Evolutionary conservation across 441 rosid genomes (phyloP), one percentile per base, ranked within the genome.

Genomic region (Croton laevigatus): DNA sequence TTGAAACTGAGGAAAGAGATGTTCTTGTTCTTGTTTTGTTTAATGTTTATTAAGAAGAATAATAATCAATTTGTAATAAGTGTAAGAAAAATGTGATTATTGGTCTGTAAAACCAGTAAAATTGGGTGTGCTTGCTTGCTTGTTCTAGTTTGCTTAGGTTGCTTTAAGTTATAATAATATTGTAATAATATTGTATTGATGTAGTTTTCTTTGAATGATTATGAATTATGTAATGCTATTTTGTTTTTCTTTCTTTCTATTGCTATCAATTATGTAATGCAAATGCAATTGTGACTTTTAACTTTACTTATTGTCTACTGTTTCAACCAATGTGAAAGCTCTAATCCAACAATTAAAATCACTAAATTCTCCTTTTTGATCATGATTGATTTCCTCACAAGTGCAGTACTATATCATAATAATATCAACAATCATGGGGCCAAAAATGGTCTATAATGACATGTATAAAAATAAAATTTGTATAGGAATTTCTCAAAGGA

Each of bases 91-190:
- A 9, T 32, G 13, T 32, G 55, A 32, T 66, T 10, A n/a, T 22
- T 59, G 74, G 60, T 59, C 40, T 71, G 79, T 78, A 71, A 27
- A 27, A 27, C 2, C 32, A 27, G 32, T 27, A 27, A 27, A 75
- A 66, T 67, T 57, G 51, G 58, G 22, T 22, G 45, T 14, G 70
- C 57, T 49, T 49, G 20, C 17, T 49, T 48, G 9, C 52, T 48
- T 17, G 5, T 1, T 6, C 17, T 49, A 13, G 9, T n/a, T 48
- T 17, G 5, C 2, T 6, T 49, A 40, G 44, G 44, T 40, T 40
- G 6, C 44, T 8, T 40, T 27, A 40, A 40, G 73, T 8, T 32
- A 40, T 48, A 32, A 13, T 37, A 32, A 32, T 14, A 19, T 6
- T 62, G 23, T n/a, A 59, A 37, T 3, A 42, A 68, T 36, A 40